Conservation (phyloP, 164 flowering plant genomes). For the Nymphaea thermarum region DNA sequence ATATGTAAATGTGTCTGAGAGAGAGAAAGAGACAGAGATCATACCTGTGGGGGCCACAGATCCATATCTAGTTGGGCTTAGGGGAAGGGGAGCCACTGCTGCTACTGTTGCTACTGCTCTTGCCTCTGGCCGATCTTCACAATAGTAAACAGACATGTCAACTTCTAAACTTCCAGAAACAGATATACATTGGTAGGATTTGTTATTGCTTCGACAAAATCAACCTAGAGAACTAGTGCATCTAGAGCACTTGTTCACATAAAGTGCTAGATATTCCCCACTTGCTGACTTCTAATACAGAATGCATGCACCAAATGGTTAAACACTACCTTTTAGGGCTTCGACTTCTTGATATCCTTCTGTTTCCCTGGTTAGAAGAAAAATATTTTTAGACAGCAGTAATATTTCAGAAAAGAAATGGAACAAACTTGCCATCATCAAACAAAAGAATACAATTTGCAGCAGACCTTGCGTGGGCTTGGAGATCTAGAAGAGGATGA, state of each 20-base stretch:
- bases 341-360: slow-evolving; percentile 65
- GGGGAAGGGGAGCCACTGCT: slow-evolving; percentile 37
- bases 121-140: slow-evolving; percentile 34
- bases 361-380: slow-evolving; percentile 29
- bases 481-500: slow-evolving; percentile 80
- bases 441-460: not conserved
- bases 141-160: too few species aligned
- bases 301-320: not conserved
- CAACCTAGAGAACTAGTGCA: not conserved
- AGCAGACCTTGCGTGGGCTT: slow-evolving; percentile 70
- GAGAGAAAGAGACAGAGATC: not conserved
- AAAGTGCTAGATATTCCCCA: too few species aligned
- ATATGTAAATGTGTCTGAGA: not conserved
- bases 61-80: slow-evolving; percentile 1
- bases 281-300: not conserved
- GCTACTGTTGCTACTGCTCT: slow-evolving; percentile 53
- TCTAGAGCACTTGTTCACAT: too few species aligned
- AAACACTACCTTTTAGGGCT: slow-evolving; percentile 72
- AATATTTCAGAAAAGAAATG: not conserved
- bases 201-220: too few species aligned
- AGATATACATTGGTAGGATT: too few species aligned
- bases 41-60: not conserved
- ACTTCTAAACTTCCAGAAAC: too few species aligned
- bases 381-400: not conserved
- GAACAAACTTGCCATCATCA: not conserved